phyloP scores from a whole-genome alignment of 148 eudicot species.

The Selenicereus undatus region DNA sequence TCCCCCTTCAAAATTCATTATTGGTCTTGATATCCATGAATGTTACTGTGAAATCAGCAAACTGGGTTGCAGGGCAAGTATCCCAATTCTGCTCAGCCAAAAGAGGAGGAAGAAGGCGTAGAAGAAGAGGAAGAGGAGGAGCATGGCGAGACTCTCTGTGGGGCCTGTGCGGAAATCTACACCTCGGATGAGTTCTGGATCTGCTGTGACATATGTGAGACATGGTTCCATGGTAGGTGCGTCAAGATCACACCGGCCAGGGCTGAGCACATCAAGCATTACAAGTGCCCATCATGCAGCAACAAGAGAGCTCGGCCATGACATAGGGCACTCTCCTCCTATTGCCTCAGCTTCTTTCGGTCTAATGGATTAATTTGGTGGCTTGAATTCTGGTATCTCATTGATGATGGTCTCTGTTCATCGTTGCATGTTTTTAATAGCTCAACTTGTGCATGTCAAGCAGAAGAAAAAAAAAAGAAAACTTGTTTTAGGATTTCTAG shows the following conservation, averaged over 20 bases:
- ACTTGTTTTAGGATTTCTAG: slow-evolving; percentile 17
- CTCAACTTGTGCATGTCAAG: slow-evolving; percentile 28
- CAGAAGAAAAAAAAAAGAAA: not conserved
- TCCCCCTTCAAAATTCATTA: not conserved
- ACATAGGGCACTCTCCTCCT: not conserved
- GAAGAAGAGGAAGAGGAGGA: slow-evolving; percentile 84
- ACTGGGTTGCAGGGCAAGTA: slow-evolving; percentile 47
- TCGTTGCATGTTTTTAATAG: slow-evolving; percentile 14
- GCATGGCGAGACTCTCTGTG: slow-evolving; percentile 76
- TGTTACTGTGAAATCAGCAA: slow-evolving; percentile 21
- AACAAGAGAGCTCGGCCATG: slow-evolving; percentile 78
- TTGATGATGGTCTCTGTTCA: slow-evolving; percentile 10
- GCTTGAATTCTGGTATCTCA: not conserved
- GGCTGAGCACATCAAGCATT: slow-evolving; percentile 95
- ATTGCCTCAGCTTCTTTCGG: not conserved
- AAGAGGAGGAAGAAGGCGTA: slow-evolving; percentile 49
- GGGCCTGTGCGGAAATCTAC: slow-evolving; percentile 78
- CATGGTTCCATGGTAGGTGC: slow-evolving; percentile 93
- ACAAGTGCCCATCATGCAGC: slow-evolving; percentile 92
- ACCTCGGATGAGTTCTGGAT: slow-evolving; percentile 87
- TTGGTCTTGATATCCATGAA: not conserved
- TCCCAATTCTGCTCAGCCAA: slow-evolving; percentile 39
- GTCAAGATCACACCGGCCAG: slow-evolving; percentile 91
- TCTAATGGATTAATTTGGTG: not conserved
- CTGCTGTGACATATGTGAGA: slow-evolving; percentile 85